Conservation (phyloP, 768 basidiomycete species). For the Mrakia gelida region DNA sequence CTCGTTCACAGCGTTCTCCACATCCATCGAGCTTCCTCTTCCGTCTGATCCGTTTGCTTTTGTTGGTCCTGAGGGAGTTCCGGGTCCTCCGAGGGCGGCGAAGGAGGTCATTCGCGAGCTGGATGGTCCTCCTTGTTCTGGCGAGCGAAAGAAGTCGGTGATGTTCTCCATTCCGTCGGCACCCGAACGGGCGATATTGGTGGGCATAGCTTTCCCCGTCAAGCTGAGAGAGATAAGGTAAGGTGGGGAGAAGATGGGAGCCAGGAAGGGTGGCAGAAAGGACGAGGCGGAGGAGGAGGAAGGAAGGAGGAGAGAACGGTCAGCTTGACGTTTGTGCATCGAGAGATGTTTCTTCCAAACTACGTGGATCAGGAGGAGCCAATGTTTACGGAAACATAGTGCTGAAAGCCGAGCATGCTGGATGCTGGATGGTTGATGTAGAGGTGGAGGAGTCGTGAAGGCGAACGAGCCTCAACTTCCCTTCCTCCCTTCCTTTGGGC, state of each 20-base stretch:
- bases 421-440: neutral
- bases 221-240: neutral
- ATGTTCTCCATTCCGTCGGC: constrained; percentile 26
- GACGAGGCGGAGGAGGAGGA: neutral
- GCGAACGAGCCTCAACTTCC: neutral
- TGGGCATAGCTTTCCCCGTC: constrained; percentile 26
- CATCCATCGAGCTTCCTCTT: constrained; percentile 16
- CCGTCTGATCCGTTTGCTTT: neutral
- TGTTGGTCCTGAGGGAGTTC: neutral
- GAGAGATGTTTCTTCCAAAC: too few species aligned
- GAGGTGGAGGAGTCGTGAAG: neutral
- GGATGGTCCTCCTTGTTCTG: neutral
- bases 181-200: constrained; percentile 22
- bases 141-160: constrained; percentile 30
- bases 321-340: too few species aligned
- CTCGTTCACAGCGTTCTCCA: constrained; percentile 23
- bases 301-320: neutral
- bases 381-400: neutral
- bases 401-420: neutral
- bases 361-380: too few species aligned
- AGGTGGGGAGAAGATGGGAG: neutral
- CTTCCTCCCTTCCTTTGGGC: neutral
- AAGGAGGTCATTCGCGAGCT: neutral
- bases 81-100: constrained; percentile 12
- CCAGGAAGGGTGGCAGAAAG: neutral